Evolutionary conservation across 208 protist species (phyloP).

Genomic region (Trichomonas tenax): DNA sequence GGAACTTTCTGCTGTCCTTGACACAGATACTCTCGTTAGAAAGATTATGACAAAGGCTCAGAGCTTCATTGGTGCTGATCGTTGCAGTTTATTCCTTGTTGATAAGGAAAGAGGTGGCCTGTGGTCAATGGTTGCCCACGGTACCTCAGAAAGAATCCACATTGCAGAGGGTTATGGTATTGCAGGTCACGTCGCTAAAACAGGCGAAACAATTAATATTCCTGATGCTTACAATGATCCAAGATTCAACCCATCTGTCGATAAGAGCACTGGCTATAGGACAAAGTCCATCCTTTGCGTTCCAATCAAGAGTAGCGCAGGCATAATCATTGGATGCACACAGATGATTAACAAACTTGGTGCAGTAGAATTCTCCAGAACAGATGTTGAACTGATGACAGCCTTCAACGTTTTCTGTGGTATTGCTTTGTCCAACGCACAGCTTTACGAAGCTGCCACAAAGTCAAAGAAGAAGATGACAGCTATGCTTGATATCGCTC

Average conservation of each 20-base stretch:
- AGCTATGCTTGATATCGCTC: not conserved
- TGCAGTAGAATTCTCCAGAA: not conserved
- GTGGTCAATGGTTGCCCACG: slow-evolving; percentile 6
- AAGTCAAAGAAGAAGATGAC: slow-evolving; percentile 17
- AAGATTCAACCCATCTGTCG: slow-evolving; percentile 43
- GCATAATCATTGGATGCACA: not conserved
- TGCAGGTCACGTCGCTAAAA: slow-evolving; percentile 34
- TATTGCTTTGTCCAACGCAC: not conserved
- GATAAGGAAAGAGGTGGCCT: not conserved
- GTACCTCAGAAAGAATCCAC: not conserved
- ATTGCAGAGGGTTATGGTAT: slow-evolving; percentile 28
- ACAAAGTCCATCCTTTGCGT: slow-evolving; percentile 44
- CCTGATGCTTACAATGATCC: slow-evolving; percentile 43
- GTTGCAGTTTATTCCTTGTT: not conserved
- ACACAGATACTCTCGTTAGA: not conserved
- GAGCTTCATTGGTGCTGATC: not conserved
- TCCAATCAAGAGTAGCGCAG: slow-evolving; percentile 27
- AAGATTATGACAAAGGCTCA: slow-evolving; percentile 19
- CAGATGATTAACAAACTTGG: slow-evolving; percentile 20
- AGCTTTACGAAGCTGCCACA: not conserved
- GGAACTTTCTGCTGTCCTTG: not conserved
- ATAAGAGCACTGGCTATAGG: slow-evolving; percentile 44
- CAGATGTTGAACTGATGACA: slow-evolving; percentile 7
- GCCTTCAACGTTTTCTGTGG: slow-evolving; percentile 20
- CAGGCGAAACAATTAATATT: slow-evolving; percentile 40